Evolutionary conservation across 345 rosid species (phyloP), one percentile per base, ranked within the genome.

Genomic region (Eucalyptus erythrocorys): DNA sequence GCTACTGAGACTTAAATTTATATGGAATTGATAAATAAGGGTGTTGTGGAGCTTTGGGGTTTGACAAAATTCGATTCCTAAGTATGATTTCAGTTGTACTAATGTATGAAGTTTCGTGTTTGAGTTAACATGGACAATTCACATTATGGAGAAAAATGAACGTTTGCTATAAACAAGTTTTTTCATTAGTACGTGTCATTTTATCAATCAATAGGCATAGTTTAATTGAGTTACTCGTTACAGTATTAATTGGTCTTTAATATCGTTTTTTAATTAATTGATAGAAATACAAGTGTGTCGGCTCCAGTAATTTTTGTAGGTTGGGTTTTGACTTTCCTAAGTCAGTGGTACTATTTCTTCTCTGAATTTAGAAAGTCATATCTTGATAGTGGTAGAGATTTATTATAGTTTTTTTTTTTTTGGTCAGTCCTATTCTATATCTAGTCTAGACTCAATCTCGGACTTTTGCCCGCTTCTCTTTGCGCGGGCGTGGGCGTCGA

Each of bases 61-160:
- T 55, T 55, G 61, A 55, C 1, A 6, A 55, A 55, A 55, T 55
- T 55, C 0, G 1, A 55, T 24, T 55, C 13, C 30, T 9, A 55
- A 55, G 61, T 55, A 55, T 6, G 1, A 24, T 55, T 55, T 55
- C 13, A 55, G 24, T 26, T 22, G 30, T 24, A 55, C 0, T 13
- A 55, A 55, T 55, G 24, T 24, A 24, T 24, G 61, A 55, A 55
- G 30, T 55, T 55, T 55, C 3, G 0, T 24, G 12, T 55, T 55
- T 26, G 13, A 55, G 30, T 55, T 55, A 55, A 22, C 0, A 1
- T 0, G 0, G 3, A 55, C 13, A 55, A 55, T 55, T 55, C 30
- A 2, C 30, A 0, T 55, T 55, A 55, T 0, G 19, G 6, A 55
- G 61, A 55, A 55, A 55, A 55, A 55, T 55, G 61, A 5, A 22